phyloP scores from a whole-genome alignment of 2,329 filamentous ascomycete species.

The Talaromyces sp. region DNA sequence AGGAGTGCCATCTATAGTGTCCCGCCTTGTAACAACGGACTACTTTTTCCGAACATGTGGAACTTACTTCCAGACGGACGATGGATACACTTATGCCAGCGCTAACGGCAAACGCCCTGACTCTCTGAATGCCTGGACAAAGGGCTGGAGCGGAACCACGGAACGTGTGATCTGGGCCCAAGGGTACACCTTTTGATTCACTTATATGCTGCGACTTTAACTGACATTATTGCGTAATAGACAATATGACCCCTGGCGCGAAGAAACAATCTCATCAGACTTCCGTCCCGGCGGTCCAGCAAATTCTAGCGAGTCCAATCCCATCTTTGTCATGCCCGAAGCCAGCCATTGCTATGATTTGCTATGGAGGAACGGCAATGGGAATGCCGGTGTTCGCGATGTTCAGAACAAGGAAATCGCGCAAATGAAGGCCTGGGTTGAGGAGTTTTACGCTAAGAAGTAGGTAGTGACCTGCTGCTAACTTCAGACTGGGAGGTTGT shows the following conservation, averaged over 20 bases:
- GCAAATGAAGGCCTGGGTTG: conserved; percentile 56
- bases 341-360: conserved; percentile 60
- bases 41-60: conserved; percentile 59
- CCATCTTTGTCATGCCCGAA: conserved; percentile 55
- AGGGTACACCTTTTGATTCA: conserved; percentile 36
- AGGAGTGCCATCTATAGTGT: conserved; percentile 50
- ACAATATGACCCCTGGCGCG: conserved; percentile 61
- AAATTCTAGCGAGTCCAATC: conserved; percentile 46
- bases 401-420: conserved; percentile 52
- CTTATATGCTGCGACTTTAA: not conserved
- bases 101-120: conserved; percentile 49
- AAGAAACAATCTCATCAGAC: conserved; percentile 53
- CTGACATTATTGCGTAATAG: conserved; percentile 25
- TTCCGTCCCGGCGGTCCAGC: conserved; percentile 58
- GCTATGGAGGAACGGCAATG: conserved; percentile 45
- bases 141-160: conserved; percentile 55
- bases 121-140: conserved; percentile 54
- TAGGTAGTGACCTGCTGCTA: not conserved
- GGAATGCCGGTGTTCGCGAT: conserved; percentile 49
- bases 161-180: conserved; percentile 60
- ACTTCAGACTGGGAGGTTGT: not conserved
- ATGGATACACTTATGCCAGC: conserved; percentile 52
- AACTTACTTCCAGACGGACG: conserved; percentile 55
- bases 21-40: conserved; percentile 49
- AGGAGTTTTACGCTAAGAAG: conserved; percentile 39